Percentiles rank a stretch among this genome's conserved stretches.
Evolutionary conservation across 2,329 filamentous ascomycete genomes (phyloP).

Genomic region (Rhexocercosporidium sp.): DNA sequence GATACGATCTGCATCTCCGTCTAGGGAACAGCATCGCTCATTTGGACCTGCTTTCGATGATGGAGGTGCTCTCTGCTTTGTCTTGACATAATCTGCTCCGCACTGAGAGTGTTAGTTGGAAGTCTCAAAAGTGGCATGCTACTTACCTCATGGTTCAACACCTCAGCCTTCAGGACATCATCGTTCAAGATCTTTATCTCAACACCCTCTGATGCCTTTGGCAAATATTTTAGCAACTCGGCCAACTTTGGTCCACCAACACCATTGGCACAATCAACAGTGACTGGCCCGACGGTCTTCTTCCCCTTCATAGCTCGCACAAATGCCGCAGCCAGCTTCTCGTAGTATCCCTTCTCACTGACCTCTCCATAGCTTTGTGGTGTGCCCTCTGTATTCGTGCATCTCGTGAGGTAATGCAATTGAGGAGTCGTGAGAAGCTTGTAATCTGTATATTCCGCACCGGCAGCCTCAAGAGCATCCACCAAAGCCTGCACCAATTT

Average conservation of each 20-base stretch:
- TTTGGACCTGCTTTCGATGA: slow-evolving; percentile 77
- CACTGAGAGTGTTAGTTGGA: slow-evolving; percentile 58
- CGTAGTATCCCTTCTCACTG: slow-evolving; percentile 91
- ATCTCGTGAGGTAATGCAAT: slow-evolving; percentile 94
- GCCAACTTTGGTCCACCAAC: slow-evolving; percentile 90
- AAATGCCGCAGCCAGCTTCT: slow-evolving; percentile 88
- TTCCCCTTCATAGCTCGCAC: slow-evolving; percentile 79
- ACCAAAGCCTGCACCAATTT: slow-evolving; percentile 79
- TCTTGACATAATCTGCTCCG: slow-evolving; percentile 97
- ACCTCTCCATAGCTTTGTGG: slow-evolving; percentile 86
- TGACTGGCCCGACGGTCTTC: slow-evolving; percentile 75
- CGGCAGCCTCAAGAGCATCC: slow-evolving; percentile 78
- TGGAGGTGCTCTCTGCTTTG: slow-evolving; percentile 87
- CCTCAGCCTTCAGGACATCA: slow-evolving; percentile 87
- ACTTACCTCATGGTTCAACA: slow-evolving; percentile 81
- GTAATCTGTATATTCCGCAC: slow-evolving; percentile 79
- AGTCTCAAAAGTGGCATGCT: not conserved
- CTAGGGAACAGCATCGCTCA: slow-evolving; percentile 86
- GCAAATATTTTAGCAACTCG: slow-evolving; percentile 84
- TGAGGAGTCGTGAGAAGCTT: slow-evolving; percentile 97
- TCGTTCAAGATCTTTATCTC: slow-evolving; percentile 91
- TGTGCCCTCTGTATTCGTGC: slow-evolving; percentile 89
- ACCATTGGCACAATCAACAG: slow-evolving; percentile 95
- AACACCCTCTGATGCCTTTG: slow-evolving; percentile 68
- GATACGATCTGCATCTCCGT: slow-evolving; percentile 93